Conservation (phyloP, 768 basidiomycete genomes). For the Chalciporus pseudorubinellus region DNA sequence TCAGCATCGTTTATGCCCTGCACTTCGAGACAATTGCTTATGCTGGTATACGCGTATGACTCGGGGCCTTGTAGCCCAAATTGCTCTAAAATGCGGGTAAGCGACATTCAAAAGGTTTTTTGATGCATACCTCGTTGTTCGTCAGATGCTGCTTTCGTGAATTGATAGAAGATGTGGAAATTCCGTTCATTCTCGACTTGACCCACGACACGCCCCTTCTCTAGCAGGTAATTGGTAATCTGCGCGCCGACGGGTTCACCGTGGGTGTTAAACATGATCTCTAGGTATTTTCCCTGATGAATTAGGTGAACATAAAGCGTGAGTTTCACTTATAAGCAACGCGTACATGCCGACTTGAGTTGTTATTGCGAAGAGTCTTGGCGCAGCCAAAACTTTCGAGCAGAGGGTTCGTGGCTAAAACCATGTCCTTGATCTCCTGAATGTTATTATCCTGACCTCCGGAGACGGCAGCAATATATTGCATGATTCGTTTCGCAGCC, state of each 20-base stretch:
- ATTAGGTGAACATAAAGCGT: constrained; percentile 13
- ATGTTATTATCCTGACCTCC: constrained; percentile 87
- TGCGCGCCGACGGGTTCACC: constrained; percentile 97
- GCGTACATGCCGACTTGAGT: constrained; percentile 94
- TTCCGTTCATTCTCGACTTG: constrained; percentile 96
- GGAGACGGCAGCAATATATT: constrained; percentile 97
- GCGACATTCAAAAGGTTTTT: background rate
- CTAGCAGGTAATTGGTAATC: constrained; percentile 96
- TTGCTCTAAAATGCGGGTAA: constrained; percentile 55
- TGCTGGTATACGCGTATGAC: constrained; percentile 88
- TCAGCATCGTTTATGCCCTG: constrained; percentile 84
- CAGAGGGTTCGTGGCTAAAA: constrained; percentile 94
- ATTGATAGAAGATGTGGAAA: constrained; percentile 99
- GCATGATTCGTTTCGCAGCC: constrained; percentile 99
- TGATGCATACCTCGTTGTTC: constrained; percentile 76
- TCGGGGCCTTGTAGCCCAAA: constrained; percentile 97
- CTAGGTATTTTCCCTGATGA: constrained; percentile 91
- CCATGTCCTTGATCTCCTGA: constrained; percentile 99
- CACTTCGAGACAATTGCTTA: constrained; percentile 90
- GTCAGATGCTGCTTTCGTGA: constrained; percentile 90
- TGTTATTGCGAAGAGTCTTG: constrained; percentile 98
- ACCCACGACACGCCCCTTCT: constrained; percentile 95
- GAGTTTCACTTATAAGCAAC: background rate
- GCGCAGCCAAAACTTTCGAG: constrained; percentile 99
- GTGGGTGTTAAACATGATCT: constrained; percentile 95